phyloP scores from a whole-genome alignment of 2,329 filamentous ascomycete genomes.

The Graphilbum sp. region DNA sequence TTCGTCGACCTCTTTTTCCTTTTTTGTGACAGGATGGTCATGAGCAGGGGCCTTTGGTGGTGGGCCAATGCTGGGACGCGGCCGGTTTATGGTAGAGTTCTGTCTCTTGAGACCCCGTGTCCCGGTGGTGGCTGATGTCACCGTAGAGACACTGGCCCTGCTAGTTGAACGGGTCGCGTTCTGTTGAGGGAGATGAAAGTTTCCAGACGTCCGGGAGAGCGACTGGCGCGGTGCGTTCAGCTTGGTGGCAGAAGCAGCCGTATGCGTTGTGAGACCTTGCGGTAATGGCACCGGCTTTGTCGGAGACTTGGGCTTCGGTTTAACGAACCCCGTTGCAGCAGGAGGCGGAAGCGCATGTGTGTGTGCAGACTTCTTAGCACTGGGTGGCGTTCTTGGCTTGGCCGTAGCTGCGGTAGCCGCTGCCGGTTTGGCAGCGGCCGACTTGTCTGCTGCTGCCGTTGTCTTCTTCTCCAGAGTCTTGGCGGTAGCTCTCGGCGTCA shows the following conservation, averaged over 20 bases:
- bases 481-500: slow-evolving; percentile 12
- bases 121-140: slow-evolving; percentile 10
- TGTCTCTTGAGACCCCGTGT: slow-evolving; percentile 25
- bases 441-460: background rate
- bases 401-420: background rate
- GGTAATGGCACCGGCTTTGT: slow-evolving; percentile 53
- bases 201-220: slow-evolving; percentile 23
- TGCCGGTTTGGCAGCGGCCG: background rate
- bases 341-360: slow-evolving; percentile 20
- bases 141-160: slow-evolving; percentile 22
- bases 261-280: slow-evolving; percentile 51
- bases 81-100: slow-evolving; percentile 25
- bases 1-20: slow-evolving; percentile 44
- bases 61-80: slow-evolving; percentile 37
- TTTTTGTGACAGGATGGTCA: slow-evolving; percentile 29
- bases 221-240: slow-evolving; percentile 24
- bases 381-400: slow-evolving; percentile 16
- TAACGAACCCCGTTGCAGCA: slow-evolving; percentile 30
- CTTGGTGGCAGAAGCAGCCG: slow-evolving; percentile 52
- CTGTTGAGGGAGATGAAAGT: slow-evolving; percentile 16
- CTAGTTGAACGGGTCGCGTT: slow-evolving; percentile 26
- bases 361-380: slow-evolving; percentile 26
- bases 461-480: slow-evolving; percentile 21
- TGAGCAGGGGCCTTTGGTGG: slow-evolving; percentile 40
- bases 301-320: slow-evolving; percentile 49